Conservation (phyloP, 2,329 filamentous ascomycete species). For the Pleomassaria siparia region DNA sequence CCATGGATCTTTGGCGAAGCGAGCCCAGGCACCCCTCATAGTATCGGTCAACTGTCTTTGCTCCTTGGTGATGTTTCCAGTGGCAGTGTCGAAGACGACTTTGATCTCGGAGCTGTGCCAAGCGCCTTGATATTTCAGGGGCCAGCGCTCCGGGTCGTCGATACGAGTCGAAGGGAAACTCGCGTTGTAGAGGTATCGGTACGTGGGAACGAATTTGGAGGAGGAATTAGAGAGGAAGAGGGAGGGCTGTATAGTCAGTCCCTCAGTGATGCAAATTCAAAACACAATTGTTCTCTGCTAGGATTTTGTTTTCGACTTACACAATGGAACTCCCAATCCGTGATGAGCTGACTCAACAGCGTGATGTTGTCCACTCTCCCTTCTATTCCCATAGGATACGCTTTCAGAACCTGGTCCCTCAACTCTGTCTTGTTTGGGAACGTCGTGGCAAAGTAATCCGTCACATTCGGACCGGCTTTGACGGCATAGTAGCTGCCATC, state of each 20-base stretch:
- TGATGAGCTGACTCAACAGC: slow-evolving; percentile 6
- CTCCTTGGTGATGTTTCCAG: not conserved
- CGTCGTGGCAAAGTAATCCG: slow-evolving; percentile 14
- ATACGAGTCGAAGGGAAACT: slow-evolving; percentile 26
- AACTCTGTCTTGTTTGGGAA: not conserved
- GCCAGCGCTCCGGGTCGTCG: slow-evolving; percentile 2
- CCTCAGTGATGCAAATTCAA: not conserved
- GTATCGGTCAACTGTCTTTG: slow-evolving; percentile 1
- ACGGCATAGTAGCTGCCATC: slow-evolving; percentile 30
- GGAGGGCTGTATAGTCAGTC: not conserved
- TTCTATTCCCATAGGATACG: slow-evolving; percentile 27
- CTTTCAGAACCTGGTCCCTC: slow-evolving; percentile 11
- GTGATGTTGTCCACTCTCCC: slow-evolving; percentile 2
- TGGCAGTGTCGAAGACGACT: slow-evolving; percentile 11
- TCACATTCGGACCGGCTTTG: slow-evolving; percentile 19
- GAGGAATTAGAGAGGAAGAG: slow-evolving; percentile 5
- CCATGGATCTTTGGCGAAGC: slow-evolving; percentile 13
- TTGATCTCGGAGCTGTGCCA: slow-evolving; percentile 14
- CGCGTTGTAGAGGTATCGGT: slow-evolving; percentile 28
- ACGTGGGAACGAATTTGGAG: slow-evolving; percentile 6
- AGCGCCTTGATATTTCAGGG: slow-evolving; percentile 3
- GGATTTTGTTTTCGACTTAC: slow-evolving; percentile 1
- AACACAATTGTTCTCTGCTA: not conserved
- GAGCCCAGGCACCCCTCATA: slow-evolving; percentile 12
- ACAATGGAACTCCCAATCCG: slow-evolving; percentile 13